Base-by-base conservation (phyloP, 164 flowering plant genomes). In the Vitis rupestris region DNA sequence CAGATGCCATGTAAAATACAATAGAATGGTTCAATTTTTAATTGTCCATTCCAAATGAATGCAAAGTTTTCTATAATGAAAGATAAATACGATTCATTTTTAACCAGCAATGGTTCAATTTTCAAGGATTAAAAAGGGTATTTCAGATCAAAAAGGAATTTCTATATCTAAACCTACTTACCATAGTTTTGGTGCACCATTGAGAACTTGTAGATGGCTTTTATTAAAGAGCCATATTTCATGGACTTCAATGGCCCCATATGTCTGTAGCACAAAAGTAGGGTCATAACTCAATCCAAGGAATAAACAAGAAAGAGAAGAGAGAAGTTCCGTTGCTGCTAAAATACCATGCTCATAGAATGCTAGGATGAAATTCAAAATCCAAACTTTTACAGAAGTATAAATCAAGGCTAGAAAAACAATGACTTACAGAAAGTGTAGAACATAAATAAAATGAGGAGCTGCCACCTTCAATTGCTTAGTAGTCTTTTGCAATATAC, bases 241-340 rank as follows among this genome's bases (percentile, higher is more conserved):
- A 87, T 82, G 52, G 85, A 84, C 70, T 76, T 82, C 81, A 93
- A 70, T 10, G 84, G 66, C 69, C 94, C 93, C 92, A 91, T 86
- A 73, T 91, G 94, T 53, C 97, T 91, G 86, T 54, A 75, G 79
- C 30, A 73, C 16, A 74, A 54, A 3, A 69, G 60, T 37, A 56
- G 8, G 19, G 10, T 16, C 9, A 54, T 37, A 57, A 67, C 1
- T 16, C 29, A 64, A 47, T 59, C 44, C 2, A 44, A 23, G 14
- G 44, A 57, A 68, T 15, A 12, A 8, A 44, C 30, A 9, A 44
- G 44, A 8, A 14, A 55, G 65, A 9, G 17, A 50, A 69, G 29
- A 55, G 65, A 9, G 17, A 50, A 69, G 29, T 5, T 29, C 49
- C 13, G 5, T 51, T 10, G 0, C 50, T 37, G 16, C 27, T 57